A percentile compares a stretch with the other conserved stretches of the same genome.
These are phyloP conservation scores for Shiraia bambusicola DNA, from an alignment of 2,329 filamentous ascomycete species.

Conservation along the genomic window DNA sequence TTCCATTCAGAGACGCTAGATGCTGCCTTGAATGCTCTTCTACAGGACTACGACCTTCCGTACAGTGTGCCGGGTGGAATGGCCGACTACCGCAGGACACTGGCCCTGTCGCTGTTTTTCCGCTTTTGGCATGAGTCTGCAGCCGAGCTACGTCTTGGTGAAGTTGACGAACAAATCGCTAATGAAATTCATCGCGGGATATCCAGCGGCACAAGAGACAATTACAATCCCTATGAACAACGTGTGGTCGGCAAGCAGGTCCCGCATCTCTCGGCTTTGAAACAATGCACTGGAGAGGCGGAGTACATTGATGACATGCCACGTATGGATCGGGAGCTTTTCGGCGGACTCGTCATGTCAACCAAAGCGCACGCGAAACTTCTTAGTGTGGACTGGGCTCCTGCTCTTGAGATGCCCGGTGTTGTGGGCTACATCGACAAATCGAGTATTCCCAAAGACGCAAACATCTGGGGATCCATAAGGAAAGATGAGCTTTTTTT, in stretches of 20 bases:
- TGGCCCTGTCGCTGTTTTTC: constrained; percentile 92
- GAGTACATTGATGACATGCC: constrained; percentile 96
- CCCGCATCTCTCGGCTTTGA: constrained; percentile 83
- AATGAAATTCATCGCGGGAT: constrained; percentile 81
- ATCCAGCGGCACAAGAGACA: constrained; percentile 75
- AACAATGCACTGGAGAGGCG: constrained; percentile 89
- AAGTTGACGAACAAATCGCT: constrained; percentile 69
- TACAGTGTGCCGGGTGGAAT: constrained; percentile 94
- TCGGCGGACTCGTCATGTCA: constrained; percentile 83
- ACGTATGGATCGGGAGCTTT: constrained; percentile 77
- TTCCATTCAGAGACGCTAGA: constrained; percentile 80
- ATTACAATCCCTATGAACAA: constrained; percentile 75
- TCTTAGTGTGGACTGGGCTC: constrained; percentile 70
- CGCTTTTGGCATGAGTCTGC: constrained; percentile 93
- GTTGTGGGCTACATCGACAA: constrained; percentile 84
- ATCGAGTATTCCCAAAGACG: constrained; percentile 72
- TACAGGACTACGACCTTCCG: constrained; percentile 77
- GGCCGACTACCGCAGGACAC: constrained; percentile 88
- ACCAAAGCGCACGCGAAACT: constrained; percentile 86
- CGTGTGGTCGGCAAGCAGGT: constrained; percentile 80
- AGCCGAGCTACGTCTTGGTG: constrained; percentile 56
- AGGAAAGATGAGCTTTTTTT: constrained; percentile 83
- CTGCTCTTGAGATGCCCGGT: constrained; percentile 80
- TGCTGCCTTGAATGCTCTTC: constrained; percentile 78
- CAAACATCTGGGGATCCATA: constrained; percentile 91